Evolutionary conservation across 768 basidiomycete genomes (phyloP).

Genomic region (Russula lepida): DNA sequence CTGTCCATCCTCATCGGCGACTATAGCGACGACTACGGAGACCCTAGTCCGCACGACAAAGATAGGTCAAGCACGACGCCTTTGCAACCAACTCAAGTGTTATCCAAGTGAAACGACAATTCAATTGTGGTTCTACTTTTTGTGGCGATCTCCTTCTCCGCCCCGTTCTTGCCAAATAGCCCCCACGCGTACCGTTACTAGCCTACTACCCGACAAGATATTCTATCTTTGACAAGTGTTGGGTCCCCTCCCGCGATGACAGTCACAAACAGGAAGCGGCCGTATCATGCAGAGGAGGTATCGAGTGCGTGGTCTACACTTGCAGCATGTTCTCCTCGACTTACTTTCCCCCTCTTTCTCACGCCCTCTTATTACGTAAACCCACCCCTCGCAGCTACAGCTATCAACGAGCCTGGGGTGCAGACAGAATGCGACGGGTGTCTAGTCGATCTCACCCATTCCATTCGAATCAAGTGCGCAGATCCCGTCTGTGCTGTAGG

Average conservation of each 20-base stretch:
- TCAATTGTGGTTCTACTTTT: not conserved
- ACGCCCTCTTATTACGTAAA: constrained; percentile 27
- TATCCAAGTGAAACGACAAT: not conserved
- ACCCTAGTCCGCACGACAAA: not conserved
- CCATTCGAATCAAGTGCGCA: constrained; percentile 95
- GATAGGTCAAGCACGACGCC: constrained; percentile 1
- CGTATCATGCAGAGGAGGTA: constrained; percentile 56
- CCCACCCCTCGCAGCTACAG: constrained; percentile 28
- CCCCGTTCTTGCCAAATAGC: not conserved
- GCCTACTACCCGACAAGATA: not conserved
- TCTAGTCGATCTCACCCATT: constrained; percentile 84
- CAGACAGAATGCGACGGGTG: constrained; percentile 83
- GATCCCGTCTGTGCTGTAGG: constrained; percentile 64
- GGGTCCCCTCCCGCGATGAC: constrained; percentile 37
- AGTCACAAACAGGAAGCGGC: constrained; percentile 58
- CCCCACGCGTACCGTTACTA: not conserved
- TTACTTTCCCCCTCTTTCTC: constrained; percentile 23
- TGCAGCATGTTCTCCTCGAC: constrained; percentile 18
- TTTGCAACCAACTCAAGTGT: not conserved
- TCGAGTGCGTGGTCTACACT: constrained; percentile 37
- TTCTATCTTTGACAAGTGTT: not conserved
- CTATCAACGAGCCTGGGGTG: constrained; percentile 72
- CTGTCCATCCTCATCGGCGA: not conserved
- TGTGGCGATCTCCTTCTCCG: not conserved
- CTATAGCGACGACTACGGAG: not conserved